Evolutionary conservation across 2,329 filamentous ascomycete genomes (phyloP).

Genomic region (Paecilomyces variotii): DNA sequence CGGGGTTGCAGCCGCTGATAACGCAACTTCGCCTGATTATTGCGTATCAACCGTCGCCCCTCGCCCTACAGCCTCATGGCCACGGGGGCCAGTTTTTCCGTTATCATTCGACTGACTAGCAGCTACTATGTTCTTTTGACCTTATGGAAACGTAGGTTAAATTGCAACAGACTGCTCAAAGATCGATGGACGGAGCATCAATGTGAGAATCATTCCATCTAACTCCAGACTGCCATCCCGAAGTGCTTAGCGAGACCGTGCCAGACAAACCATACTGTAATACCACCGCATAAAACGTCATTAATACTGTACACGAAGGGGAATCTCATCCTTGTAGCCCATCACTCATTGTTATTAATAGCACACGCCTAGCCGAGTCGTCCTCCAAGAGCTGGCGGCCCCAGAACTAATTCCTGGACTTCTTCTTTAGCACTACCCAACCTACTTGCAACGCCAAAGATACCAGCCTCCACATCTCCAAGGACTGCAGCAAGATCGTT

Average conservation of each 20-base stretch:
- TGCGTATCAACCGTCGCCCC: neutral
- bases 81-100: neutral
- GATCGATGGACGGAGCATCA: neutral
- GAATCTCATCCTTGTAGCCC: neutral
- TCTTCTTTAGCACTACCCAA: slow-evolving; percentile 54
- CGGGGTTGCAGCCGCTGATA: neutral
- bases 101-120: neutral
- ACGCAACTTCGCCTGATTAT: neutral
- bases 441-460: slow-evolving; percentile 54
- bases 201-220: neutral
- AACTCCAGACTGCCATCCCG: neutral
- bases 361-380: slow-evolving; percentile 10
- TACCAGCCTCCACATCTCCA: slow-evolving; percentile 57
- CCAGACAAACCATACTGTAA: neutral
- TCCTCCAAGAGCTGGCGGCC: slow-evolving; percentile 25
- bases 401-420: slow-evolving; percentile 49
- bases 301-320: neutral
- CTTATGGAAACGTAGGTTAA: neutral
- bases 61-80: neutral
- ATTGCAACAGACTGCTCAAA: neutral
- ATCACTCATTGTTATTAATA: slow-evolving; percentile 2
- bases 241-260: neutral
- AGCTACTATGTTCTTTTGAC: neutral
- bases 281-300: neutral
- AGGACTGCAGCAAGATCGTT: slow-evolving; percentile 50